Evolutionary conservation across 768 basidiomycete genomes (phyloP).

Genomic region (Kwoniella heveanensis): DNA sequence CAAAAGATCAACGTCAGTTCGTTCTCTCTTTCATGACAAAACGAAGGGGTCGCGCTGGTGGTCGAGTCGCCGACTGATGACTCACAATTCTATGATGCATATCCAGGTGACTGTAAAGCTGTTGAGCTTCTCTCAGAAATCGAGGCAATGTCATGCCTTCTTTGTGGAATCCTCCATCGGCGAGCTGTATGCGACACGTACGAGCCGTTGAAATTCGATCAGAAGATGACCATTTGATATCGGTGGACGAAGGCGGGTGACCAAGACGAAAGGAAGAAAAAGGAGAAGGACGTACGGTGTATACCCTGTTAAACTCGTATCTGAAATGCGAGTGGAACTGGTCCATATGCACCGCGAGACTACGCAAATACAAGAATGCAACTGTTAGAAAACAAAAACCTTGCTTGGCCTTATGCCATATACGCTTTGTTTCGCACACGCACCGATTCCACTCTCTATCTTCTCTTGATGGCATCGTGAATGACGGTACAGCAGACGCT

Average conservation of each 20-base stretch:
- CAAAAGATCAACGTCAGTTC: too few species aligned
- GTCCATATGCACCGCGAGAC: slow-evolving; percentile 48
- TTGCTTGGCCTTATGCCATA: too few species aligned
- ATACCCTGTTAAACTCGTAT: slow-evolving; percentile 46
- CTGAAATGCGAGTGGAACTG: slow-evolving; percentile 50
- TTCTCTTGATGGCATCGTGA: slow-evolving; percentile 24
- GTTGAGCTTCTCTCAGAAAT: slow-evolving; percentile 45
- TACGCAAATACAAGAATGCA: too few species aligned
- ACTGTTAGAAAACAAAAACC: too few species aligned
- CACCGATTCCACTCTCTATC: slow-evolving; percentile 29
- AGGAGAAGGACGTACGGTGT: slow-evolving; percentile 35
- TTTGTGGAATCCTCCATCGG: slow-evolving; percentile 50
- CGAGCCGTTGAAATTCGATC: too few species aligned
- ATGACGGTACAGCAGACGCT: not conserved
- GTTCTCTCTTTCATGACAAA: too few species aligned
- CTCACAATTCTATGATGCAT: slow-evolving; percentile 54
- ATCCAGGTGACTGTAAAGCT: slow-evolving; percentile 44
- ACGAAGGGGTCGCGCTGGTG: too few species aligned
- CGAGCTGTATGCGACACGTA: slow-evolving; percentile 25
- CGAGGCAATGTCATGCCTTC: slow-evolving; percentile 43
- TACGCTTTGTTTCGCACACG: too few species aligned
- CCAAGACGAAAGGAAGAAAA: not conserved
- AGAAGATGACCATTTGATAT: too few species aligned
- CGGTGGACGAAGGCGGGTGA: too few species aligned
- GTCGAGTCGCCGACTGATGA: too few species aligned